A percentile compares a stretch with the other conserved stretches of the same genome.
These are phyloP conservation scores for Calocybe cyanea DNA, from an alignment of 768 basidiomycete species.

Conservation along the genomic window DNA sequence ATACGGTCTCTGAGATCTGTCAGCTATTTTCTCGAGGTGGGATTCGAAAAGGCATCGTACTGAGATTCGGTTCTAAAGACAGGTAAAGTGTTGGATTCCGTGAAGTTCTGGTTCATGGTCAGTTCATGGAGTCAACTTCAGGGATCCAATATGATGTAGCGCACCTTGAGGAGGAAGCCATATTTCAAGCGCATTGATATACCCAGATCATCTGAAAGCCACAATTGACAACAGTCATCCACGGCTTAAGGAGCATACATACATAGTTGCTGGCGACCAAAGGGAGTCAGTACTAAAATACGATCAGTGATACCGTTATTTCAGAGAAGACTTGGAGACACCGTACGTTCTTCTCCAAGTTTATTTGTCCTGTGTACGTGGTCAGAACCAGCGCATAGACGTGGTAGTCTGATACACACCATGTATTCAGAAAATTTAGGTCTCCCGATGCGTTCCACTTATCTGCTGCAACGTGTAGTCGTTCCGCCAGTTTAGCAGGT, in stretches of 20 bases:
- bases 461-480: slow-evolving; percentile 49
- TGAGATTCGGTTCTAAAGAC: slow-evolving; percentile 81
- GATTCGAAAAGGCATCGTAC: slow-evolving; percentile 29
- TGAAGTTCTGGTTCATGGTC: slow-evolving; percentile 42
- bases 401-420: slow-evolving; percentile 45
- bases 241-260: slow-evolving; percentile 18
- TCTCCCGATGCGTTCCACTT: slow-evolving; percentile 64
- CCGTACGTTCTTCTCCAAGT: slow-evolving; percentile 78
- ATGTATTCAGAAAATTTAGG: slow-evolving; percentile 76
- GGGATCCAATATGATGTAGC: neutral
- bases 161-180: slow-evolving; percentile 66
- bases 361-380: slow-evolving; percentile 68
- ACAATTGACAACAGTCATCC: neutral
- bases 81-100: slow-evolving; percentile 54
- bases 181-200: slow-evolving; percentile 75
- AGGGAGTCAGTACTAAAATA: slow-evolving; percentile 76
- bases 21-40: neutral
- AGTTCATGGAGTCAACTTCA: no score
- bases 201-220: slow-evolving; percentile 52
- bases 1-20: slow-evolving; percentile 57
- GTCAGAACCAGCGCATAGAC: neutral
- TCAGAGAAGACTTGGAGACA: neutral
- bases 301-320: neutral
- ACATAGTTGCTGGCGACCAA: slow-evolving; percentile 86
- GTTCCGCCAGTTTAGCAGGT: slow-evolving; percentile 51